Percentiles rank a stretch among this genome's conserved stretches.
phyloP scores from a whole-genome alignment of 345 rosid genomes.

The Eucalyptus cloeziana region DNA sequence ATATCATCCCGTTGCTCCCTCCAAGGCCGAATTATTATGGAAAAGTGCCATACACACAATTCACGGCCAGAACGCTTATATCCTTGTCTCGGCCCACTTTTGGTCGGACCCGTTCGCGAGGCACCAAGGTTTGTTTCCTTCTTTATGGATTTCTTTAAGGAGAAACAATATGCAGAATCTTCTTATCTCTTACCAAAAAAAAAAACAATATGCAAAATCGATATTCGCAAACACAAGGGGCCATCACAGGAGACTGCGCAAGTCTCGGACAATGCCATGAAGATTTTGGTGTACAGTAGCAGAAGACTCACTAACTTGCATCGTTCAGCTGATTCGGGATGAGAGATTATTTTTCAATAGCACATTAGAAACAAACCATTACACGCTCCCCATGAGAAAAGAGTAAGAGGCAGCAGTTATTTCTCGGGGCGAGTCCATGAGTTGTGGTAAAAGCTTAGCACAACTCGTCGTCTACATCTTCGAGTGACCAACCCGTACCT shows the following conservation, averaged over 20 bases:
- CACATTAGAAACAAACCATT: background rate
- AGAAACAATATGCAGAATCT: background rate
- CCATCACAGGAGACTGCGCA: background rate
- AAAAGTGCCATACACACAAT: background rate
- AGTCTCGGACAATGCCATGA: background rate
- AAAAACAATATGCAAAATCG: background rate
- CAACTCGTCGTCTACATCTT: constrained; percentile 15
- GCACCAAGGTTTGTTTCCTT: background rate
- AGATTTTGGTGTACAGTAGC: background rate
- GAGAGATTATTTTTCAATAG: background rate
- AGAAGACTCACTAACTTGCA: background rate
- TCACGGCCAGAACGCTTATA: background rate
- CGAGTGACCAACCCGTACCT: constrained; percentile 69
- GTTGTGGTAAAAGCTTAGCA: background rate
- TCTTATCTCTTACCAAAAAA: no score
- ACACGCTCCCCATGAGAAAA: background rate
- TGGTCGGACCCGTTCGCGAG: background rate
- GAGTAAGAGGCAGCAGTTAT: background rate
- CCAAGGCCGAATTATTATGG: background rate
- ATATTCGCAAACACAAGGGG: background rate
- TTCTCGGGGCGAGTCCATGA: background rate
- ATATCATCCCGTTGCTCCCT: background rate
- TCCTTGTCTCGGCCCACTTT: background rate
- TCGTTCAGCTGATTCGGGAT: background rate
- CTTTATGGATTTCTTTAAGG: background rate